These are phyloP conservation scores for Tetrapisispora taiwanensis DNA, from an alignment of 805 yeast genomes.

Conservation along the genomic window DNA sequence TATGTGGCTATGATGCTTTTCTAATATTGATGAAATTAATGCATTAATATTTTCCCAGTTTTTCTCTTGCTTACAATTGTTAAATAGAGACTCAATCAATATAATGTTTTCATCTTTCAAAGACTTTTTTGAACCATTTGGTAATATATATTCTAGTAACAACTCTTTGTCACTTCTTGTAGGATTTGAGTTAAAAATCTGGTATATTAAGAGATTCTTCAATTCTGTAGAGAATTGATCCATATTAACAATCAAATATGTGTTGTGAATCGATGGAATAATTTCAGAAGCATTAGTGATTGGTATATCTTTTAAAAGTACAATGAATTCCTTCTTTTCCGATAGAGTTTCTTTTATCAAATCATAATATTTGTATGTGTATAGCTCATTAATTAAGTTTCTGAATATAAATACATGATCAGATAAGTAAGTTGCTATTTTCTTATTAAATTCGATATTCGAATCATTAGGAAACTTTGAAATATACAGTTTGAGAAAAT, in stretches of 20 bases:
- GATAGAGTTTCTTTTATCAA: constrained; percentile 5
- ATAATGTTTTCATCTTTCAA: too few relatives aligned
- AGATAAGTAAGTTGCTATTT: background rate
- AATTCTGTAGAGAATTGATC: background rate
- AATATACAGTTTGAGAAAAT: constrained; percentile 8
- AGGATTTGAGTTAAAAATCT: background rate
- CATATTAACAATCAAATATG: background rate
- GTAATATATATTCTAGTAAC: too few relatives aligned
- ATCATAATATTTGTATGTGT: background rate
- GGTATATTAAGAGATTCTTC: background rate
- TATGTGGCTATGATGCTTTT: background rate
- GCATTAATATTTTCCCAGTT: background rate
- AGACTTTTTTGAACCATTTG: too few relatives aligned
- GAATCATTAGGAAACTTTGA: background rate
- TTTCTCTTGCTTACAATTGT: background rate
- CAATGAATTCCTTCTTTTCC: constrained; percentile 2
- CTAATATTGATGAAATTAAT: background rate
- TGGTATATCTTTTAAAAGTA: background rate
- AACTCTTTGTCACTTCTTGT: too few relatives aligned
- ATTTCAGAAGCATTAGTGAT: background rate
- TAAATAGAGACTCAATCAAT: background rate
- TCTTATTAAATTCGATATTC: background rate
- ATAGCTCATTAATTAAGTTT: background rate
- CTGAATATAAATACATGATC: background rate
- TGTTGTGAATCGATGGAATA: background rate